Base-by-base conservation (phyloP, 176 grass and related monocot genomes). In the Hsuehochloa calcarea region DNA sequence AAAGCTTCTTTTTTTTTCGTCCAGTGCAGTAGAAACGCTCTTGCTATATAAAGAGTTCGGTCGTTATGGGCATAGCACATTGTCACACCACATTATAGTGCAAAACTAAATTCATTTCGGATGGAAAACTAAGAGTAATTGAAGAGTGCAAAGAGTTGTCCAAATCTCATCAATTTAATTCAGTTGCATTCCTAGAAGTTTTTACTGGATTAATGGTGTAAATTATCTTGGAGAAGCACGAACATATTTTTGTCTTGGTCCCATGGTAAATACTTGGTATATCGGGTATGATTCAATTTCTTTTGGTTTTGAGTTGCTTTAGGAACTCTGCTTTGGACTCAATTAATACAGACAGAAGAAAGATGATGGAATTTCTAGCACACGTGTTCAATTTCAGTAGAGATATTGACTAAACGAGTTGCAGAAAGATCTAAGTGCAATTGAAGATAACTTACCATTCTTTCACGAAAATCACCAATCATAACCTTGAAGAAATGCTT, bases 401-500 rank as follows among this genome's bases (percentile, higher is more conserved):
- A 17, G 1, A 35, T 2, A 16, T 2, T 3, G 62, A 16, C 3
- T 34, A 29, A 13, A 31, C 70, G 1, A 49, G 1, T 50, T 17
- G 14, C 70, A 72, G 13, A 16, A 29, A 47, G 16, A 19, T 17
- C 8, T 19, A 10, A 40, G 5, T 41, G 12, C 37, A 62, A 13
- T 17, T 2, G 38, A 51, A 61, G 20, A 50, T 2, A 55, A 34
- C 38, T 45, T 83, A 88, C 85, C 58, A 91, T 17, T 39, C 38
- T 40, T 35, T 80, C 16, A 34, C 40, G 67, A 22, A 88, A 91
- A 46, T 55, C 65, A 25, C 46, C 65, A 69, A 81, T 54, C 79
- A 81, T 52, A 19, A 84, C 35, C 35, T 66, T 65, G 44, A 75
- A 64, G 29, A 91, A 91, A 61, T 41, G 8, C 11, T 81, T 68